Conservation (phyloP, 1,139 yeast species). For the Suhomyces chickasaworum region DNA sequence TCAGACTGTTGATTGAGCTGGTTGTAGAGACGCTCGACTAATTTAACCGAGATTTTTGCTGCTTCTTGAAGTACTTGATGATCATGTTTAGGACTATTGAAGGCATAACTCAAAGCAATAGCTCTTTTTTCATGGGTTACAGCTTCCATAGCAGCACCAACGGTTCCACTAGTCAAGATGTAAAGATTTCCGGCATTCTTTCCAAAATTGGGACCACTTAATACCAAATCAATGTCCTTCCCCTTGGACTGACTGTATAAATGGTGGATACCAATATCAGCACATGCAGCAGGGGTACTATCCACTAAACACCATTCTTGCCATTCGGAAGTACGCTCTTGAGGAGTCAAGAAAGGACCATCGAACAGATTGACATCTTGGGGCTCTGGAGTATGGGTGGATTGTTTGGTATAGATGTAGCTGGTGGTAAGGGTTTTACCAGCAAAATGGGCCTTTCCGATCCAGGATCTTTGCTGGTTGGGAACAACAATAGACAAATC, state of each 20-base stretch:
- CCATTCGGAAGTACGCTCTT: conserved; percentile 31
- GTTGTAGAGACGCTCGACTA: conserved; percentile 58
- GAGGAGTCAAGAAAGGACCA: conserved; percentile 68
- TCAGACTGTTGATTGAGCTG: conserved; percentile 52
- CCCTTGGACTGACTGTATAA: conserved; percentile 48
- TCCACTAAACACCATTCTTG: conserved; percentile 86
- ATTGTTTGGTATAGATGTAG: conserved; percentile 58
- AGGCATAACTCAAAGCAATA: conserved; percentile 84
- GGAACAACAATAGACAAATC: conserved; percentile 84
- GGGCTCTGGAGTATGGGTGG: conserved; percentile 29
- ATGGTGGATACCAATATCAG: conserved; percentile 87
- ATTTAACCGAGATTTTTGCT: conserved; percentile 62
- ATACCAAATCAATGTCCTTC: conserved; percentile 75
- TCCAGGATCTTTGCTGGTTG: conserved; percentile 79
- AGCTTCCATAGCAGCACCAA: conserved; percentile 97
- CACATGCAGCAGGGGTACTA: conserved; percentile 95
- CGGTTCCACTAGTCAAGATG: conserved; percentile 91
- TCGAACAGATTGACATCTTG: conserved; percentile 47
- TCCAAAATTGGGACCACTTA: conserved; percentile 96
- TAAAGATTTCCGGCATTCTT: conserved; percentile 90
- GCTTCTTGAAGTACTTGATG: conserved; percentile 62
- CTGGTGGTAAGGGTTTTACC: conserved; percentile 72
- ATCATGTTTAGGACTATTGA: conserved; percentile 56
- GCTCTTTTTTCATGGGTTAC: conserved; percentile 75
- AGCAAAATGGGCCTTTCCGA: conserved; percentile 95